Conservation (phyloP, 805 yeast species). For the Wickerhamiella kazuoi region DNA sequence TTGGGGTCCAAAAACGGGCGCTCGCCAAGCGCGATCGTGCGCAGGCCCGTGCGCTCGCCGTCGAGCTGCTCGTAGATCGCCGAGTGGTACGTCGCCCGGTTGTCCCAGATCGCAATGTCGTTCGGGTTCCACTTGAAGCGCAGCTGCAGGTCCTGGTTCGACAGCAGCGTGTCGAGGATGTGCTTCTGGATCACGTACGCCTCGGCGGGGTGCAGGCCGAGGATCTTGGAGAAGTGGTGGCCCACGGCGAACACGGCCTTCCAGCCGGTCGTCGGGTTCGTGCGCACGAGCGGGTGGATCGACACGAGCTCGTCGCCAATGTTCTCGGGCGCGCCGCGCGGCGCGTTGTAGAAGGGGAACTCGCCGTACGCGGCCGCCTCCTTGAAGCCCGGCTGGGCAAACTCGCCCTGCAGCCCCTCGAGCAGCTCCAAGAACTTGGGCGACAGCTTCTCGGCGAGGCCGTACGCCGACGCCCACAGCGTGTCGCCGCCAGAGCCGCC, state of each 20-base stretch:
- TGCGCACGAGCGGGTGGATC: conserved; percentile 41
- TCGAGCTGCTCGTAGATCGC: conserved; percentile 5
- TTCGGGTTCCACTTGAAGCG: conserved; percentile 37
- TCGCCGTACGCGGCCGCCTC: not conserved
- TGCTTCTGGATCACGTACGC: conserved; percentile 31
- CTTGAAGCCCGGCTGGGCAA: conserved; percentile 3
- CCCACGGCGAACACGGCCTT: conserved; percentile 40
- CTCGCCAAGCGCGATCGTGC: conserved; percentile 18
- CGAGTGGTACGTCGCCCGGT: conserved; percentile 34
- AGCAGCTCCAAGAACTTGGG: conserved; percentile 31
- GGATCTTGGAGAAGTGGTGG: conserved; percentile 32
- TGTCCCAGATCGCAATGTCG: conserved; percentile 43
- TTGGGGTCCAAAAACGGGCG: conserved; percentile 18
- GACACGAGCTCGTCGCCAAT: conserved; percentile 15
- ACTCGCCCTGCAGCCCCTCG: conserved; percentile 22
- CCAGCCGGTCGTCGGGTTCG: conserved; percentile 51
- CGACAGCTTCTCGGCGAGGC: conserved; percentile 35
- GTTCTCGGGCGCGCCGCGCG: conserved; percentile 18
- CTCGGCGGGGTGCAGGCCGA: conserved; percentile 36
- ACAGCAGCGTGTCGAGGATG: conserved; percentile 30
- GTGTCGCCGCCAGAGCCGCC: conserved; percentile 32
- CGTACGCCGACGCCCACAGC: conserved; percentile 37
- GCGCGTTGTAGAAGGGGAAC: conserved; percentile 10
- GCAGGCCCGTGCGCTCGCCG: conserved; percentile 15
- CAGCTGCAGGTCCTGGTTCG: conserved; percentile 38